phyloP scores from a whole-genome alignment of 176 grass and related monocot genomes.

The Panicum miliaceum region DNA sequence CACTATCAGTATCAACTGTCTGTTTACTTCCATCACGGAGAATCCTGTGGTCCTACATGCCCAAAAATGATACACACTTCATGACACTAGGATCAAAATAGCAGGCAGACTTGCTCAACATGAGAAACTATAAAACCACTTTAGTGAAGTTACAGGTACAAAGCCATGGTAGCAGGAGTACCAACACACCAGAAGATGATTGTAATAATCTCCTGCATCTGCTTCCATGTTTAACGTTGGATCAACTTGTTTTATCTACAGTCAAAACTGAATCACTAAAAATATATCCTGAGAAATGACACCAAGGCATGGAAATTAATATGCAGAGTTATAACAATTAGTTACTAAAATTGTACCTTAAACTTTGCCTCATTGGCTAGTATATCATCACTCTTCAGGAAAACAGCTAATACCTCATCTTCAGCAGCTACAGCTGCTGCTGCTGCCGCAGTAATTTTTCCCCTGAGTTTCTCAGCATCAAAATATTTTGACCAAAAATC shows the following conservation, averaged over 20 bases:
- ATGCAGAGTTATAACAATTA: background rate
- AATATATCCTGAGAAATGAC: background rate
- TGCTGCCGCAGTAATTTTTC: conserved; percentile 70
- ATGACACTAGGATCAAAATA: conserved; percentile 11
- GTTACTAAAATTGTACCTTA: conserved; percentile 58
- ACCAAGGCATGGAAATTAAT: conserved; percentile 29
- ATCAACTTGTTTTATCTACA: conserved; percentile 92
- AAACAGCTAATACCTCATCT: conserved; percentile 87
- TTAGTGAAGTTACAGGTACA: conserved; percentile 21
- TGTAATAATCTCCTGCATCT: conserved; percentile 82
- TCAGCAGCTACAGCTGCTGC: conserved; percentile 89
- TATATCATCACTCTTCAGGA: conserved; percentile 93
- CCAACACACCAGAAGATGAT: conserved; percentile 61
- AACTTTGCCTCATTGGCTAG: conserved; percentile 75
- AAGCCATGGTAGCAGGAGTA: conserved; percentile 21
- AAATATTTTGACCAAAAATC: conserved; percentile 98
- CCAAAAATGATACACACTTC: conserved; percentile 7
- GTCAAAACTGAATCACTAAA: conserved; percentile 33
- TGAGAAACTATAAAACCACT: conserved; percentile 18
- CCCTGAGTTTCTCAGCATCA: conserved; percentile 87
- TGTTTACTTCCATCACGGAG: conserved; percentile 78
- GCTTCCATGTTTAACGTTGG: conserved; percentile 98
- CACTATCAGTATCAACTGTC: conserved; percentile 62
- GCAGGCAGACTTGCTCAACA: background rate
- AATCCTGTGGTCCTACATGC: conserved; percentile 84